Percentiles rank a stretch among this genome's conserved stretches.
These are phyloP conservation scores for Ramaria sp. DNA, from an alignment of 768 basidiomycete genomes.

Conservation along the genomic window DNA sequence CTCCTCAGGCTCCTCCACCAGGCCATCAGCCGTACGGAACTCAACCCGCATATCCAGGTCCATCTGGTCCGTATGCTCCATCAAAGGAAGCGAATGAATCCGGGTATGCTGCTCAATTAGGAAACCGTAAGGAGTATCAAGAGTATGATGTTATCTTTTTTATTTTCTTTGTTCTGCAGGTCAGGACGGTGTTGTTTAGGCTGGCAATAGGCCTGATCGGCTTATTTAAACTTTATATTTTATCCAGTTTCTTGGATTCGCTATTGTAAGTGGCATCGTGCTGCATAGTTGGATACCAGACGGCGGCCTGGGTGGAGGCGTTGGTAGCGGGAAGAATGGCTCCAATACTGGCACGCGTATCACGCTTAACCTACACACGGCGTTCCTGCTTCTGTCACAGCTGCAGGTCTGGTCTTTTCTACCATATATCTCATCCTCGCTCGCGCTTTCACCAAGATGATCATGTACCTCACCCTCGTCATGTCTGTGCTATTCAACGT, in stretches of 20 bases:
- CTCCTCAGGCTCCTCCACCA: slow-evolving; percentile 70
- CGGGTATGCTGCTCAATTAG: slow-evolving; percentile 19
- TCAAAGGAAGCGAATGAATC: slow-evolving; percentile 16
- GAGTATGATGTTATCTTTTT: slow-evolving; percentile 57
- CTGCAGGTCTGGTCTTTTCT: slow-evolving; percentile 56
- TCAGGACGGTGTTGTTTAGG: slow-evolving; percentile 18
- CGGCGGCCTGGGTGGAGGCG: slow-evolving; percentile 64
- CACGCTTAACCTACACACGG: slow-evolving; percentile 62
- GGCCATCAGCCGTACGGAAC: slow-evolving; percentile 35
- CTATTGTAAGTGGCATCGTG: slow-evolving; percentile 53
- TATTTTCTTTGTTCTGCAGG: slow-evolving; percentile 61
- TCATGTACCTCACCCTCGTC: slow-evolving; percentile 70
- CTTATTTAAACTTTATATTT: background rate
- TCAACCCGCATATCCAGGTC: slow-evolving; percentile 14
- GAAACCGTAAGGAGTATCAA: slow-evolving; percentile 35
- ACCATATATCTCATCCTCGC: slow-evolving; percentile 57
- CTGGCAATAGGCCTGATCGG: background rate
- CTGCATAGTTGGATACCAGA: slow-evolving; percentile 50
- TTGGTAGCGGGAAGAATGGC: slow-evolving; percentile 33
- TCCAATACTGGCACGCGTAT: slow-evolving; percentile 41
- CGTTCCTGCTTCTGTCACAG: slow-evolving; percentile 65
- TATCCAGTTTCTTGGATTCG: slow-evolving; percentile 54
- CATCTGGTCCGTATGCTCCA: slow-evolving; percentile 19
- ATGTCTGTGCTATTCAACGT: slow-evolving; percentile 58
- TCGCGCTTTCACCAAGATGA: slow-evolving; percentile 57